Evolutionary conservation across 2,329 filamentous ascomycete genomes (phyloP), one percentile per base, ranked within the genome.

Genomic region (Ophiostoma tasmaniense): DNA sequence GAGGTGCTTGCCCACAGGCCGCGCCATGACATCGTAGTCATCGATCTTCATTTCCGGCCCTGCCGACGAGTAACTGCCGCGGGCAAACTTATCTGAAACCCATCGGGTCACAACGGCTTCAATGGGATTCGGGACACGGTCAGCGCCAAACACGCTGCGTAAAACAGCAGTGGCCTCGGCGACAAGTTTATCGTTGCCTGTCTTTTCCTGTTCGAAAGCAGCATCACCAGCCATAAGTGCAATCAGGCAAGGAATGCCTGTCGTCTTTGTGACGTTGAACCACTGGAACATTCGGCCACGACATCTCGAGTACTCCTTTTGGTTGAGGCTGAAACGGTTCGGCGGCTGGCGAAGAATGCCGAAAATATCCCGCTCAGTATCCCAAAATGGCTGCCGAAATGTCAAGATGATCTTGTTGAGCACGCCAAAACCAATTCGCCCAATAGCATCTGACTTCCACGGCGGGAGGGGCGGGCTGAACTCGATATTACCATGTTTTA

Each of bases 271-370:
- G 68, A 93, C 92, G 75, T 99, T 98, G 86, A 97, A 98, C 86
- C 97, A 98, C 74, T 99, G 87, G 75, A 98, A 99, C 79, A 97
- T 97, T 30, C 93, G 89, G n/a, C 94, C 94, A 67, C 94, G 87
- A 71, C 88, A 89, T 3, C 85, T 82, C 5, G 88, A 83, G 75
- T 98, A 98, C 73, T 97, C 91, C 66, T 86, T 85, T 75, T 96
- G 92, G 62, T 88, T 83, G 68, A 93, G 83, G 75, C 92, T 96
- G 69, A 88, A 84, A 3, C 84, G 81, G 70, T 87, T 85, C 28
- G 84, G 81, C 2, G 93, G 88, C 73, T 92, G 88, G 69, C 93
- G 89, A 59, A 99, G 81, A 55, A 97, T 87, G 13, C 95, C 96
- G 77, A 99, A 97, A 78, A 99, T 98, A 77, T 99, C 93, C 73